These are phyloP conservation scores for Ustilago cynodontis DNA, from an alignment of 1,284 basidiomycete genomes.

Conservation along the genomic window DNA sequence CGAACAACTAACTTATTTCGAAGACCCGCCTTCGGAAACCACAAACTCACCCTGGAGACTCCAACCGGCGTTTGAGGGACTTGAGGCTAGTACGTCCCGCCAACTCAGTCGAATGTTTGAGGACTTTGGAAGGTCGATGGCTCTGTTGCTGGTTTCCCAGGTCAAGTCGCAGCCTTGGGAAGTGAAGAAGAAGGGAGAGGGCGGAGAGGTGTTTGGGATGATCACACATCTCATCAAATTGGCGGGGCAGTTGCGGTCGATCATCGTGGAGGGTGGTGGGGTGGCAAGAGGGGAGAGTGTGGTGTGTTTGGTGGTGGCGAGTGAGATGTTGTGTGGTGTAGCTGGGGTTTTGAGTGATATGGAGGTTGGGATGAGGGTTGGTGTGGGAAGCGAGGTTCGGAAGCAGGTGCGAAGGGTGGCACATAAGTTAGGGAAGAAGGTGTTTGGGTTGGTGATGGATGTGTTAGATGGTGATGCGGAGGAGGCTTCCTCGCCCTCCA, in stretches of 20 bases:
- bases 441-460: conserved; percentile 40
- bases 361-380: conserved; percentile 18
- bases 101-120: conserved; percentile 31
- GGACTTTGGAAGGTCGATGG: conserved; percentile 25
- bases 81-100: conserved; percentile 22
- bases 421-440: conserved; percentile 46
- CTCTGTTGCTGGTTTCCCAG: conserved; percentile 13
- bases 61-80: conserved; percentile 21
- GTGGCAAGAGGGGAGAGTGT: conserved; percentile 15
- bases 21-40: neutral
- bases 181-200: conserved; percentile 10
- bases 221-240: conserved; percentile 15
- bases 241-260: conserved; percentile 18
- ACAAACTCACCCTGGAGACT: conserved; percentile 15
- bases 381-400: conserved; percentile 13
- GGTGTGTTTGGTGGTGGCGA: conserved; percentile 37
- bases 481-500: conserved; percentile 18
- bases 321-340: conserved; percentile 49
- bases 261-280: neutral
- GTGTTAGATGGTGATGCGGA: conserved; percentile 54
- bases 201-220: conserved; percentile 9
- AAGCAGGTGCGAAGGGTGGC: conserved; percentile 47
- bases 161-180: conserved; percentile 2
- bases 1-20: conserved; percentile 19
- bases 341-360: conserved; percentile 41